phyloP scores from a whole-genome alignment of 805 yeast species.

The Lachancea dasiensis region DNA sequence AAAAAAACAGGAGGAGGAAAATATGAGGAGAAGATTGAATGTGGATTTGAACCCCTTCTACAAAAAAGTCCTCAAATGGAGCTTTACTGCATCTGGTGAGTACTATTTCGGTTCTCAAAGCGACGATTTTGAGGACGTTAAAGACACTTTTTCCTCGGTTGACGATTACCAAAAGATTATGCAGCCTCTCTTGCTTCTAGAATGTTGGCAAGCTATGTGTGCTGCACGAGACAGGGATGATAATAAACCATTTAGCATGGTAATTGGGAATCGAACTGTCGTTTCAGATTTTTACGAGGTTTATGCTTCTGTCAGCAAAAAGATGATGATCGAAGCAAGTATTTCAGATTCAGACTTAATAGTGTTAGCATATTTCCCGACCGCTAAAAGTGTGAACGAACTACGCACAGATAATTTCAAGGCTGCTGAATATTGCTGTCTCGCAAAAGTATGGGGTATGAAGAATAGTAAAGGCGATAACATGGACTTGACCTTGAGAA shows the following conservation, averaged over 20 bases:
- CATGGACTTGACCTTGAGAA: conserved; percentile 69
- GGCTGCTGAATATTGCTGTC: conserved; percentile 44
- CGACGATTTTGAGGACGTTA: conserved; percentile 41
- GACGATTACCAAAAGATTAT: conserved; percentile 63
- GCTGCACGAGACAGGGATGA: conserved; percentile 59
- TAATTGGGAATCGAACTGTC: conserved; percentile 73
- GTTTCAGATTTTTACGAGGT: conserved; percentile 87
- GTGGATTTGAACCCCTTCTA: conserved; percentile 77
- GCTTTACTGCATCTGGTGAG: conserved; percentile 50
- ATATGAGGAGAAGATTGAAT: conserved; percentile 72
- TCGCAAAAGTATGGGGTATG: conserved; percentile 75
- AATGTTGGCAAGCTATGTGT: conserved; percentile 89
- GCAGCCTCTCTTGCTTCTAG: conserved; percentile 77
- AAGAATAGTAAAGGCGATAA: conserved; percentile 59
- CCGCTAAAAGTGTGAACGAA: conserved; percentile 22
- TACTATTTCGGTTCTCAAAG: conserved; percentile 50
- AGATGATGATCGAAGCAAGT: conserved; percentile 44
- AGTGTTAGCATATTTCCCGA: conserved; percentile 51
- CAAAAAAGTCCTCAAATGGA: conserved; percentile 66
- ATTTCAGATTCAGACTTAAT: conserved; percentile 73
- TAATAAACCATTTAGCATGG: conserved; percentile 52
- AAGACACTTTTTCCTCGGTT: conserved; percentile 49
- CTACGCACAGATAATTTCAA: conserved; percentile 33
- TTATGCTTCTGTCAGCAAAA: conserved; percentile 60
- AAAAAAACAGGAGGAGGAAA: conserved; percentile 57